Conservation (phyloP, 441 rosid genomes). For the Euphorbia schlechtendalii region DNA sequence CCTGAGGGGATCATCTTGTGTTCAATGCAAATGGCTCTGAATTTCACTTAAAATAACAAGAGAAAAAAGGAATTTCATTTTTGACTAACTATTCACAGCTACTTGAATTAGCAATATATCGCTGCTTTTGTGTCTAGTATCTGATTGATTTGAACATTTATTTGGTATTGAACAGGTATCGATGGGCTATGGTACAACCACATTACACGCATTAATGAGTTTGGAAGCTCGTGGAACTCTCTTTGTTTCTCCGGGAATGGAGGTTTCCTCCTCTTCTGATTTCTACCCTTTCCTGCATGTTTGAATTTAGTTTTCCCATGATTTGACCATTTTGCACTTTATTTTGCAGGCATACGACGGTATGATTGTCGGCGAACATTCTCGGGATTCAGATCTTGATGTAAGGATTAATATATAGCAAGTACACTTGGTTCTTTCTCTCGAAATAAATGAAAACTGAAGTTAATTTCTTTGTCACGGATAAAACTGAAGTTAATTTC, state of each 20-base stretch:
- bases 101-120: too few species aligned
- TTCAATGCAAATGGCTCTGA: too few species aligned
- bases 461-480: constrained; percentile 20
- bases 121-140: constrained; percentile 6
- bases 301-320: not conserved
- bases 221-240: constrained; percentile 93
- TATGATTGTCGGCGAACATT: constrained; percentile 95
- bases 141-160: constrained; percentile 15
- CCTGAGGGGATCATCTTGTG: too few species aligned
- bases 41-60: too few species aligned
- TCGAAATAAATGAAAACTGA: constrained; percentile 15
- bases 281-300: not conserved
- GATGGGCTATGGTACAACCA: constrained; percentile 81
- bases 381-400: constrained; percentile 92
- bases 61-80: too few species aligned
- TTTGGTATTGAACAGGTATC: constrained; percentile 55
- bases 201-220: constrained; percentile 81
- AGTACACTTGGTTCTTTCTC: constrained; percentile 11
- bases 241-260: constrained; percentile 75
- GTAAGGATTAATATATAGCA: constrained; percentile 48
- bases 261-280: constrained; percentile 35
- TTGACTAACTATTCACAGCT: too few species aligned
- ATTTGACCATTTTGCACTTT: constrained; percentile 3
- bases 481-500: not conserved
- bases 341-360: constrained; percentile 81